Percentiles rank a stretch among this genome's conserved stretches.
Evolutionary conservation across 2,329 filamentous ascomycete genomes (phyloP).

Genomic region (Stachybotrys chlorohalonatus): DNA sequence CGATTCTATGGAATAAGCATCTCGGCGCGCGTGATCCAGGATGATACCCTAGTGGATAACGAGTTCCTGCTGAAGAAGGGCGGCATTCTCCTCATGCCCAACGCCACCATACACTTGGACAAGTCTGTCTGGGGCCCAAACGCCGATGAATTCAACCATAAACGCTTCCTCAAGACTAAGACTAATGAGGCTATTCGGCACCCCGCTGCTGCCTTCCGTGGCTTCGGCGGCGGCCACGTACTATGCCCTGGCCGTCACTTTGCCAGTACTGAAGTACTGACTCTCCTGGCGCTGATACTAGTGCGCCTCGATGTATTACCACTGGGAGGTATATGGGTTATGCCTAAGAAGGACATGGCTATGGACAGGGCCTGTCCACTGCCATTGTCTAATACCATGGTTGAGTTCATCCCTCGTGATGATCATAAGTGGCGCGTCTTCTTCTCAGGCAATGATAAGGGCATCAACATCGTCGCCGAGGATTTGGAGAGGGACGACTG

Average conservation of each 20-base stretch:
- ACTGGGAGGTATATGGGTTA: constrained; percentile 1
- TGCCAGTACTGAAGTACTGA: constrained; percentile 1
- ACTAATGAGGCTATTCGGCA: neutral
- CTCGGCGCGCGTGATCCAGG: neutral
- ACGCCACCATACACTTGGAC: neutral
- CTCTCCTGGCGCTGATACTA: constrained; percentile 1
- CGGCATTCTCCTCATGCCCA: neutral
- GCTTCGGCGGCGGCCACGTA: constrained; percentile 2
- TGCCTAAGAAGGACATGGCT: neutral
- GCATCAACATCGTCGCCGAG: neutral
- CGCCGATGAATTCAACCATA: constrained; percentile 1
- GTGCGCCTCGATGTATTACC: constrained; percentile 1
- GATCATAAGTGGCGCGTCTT: neutral
- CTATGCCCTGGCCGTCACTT: constrained; percentile 4
- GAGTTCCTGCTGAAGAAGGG: constrained; percentile 2
- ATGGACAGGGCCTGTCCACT: neutral
- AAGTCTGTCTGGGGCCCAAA: neutral
- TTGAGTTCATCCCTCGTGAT: neutral
- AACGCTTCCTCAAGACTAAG: constrained; percentile 1
- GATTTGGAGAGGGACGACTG: neutral
- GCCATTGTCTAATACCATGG: neutral
- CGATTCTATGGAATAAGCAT: constrained; percentile 1
- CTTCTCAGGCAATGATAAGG: neutral
- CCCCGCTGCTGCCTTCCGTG: constrained; percentile 1
- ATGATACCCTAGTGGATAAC: constrained; percentile 1